Conservation (phyloP, 2,329 filamentous ascomycete genomes). For the Lecanicillium sp. region DNA sequence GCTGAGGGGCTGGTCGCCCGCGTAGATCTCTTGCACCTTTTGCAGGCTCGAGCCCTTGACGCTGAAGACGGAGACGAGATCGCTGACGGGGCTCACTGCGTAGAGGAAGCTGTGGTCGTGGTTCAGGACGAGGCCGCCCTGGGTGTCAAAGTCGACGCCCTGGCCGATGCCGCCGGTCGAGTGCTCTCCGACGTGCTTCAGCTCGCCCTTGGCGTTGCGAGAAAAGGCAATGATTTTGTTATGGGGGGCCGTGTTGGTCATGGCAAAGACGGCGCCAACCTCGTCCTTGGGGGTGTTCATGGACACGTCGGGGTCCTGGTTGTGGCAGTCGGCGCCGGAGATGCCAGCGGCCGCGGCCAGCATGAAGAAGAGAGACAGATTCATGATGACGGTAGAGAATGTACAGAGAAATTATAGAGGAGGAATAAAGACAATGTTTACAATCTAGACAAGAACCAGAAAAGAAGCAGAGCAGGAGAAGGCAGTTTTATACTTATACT, state of each 20-base stretch:
- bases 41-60: conserved; percentile 11
- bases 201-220: conserved; percentile 9
- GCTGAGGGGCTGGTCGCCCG: conserved; percentile 14
- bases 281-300: too few species aligned
- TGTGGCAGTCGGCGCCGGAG: too few species aligned
- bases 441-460: too few species aligned
- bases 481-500: too few species aligned
- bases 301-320: too few species aligned
- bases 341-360: too few species aligned
- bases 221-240: conserved; percentile 13
- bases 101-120: conserved; percentile 13
- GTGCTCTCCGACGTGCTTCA: conserved; percentile 10
- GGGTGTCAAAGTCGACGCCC: conserved; percentile 76
- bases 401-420: too few species aligned
- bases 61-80: conserved; percentile 13
- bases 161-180: conserved; percentile 17
- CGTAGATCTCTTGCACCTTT: conserved; percentile 14
- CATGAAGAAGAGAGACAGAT: too few species aligned
- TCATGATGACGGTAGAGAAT: too few species aligned
- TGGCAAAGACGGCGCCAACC: conserved; percentile 14
- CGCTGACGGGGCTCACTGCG: conserved; percentile 13
- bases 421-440: too few species aligned
- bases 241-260: conserved; percentile 12
- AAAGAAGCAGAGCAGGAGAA: too few species aligned
- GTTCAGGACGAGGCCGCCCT: conserved; percentile 60